phyloP scores from a whole-genome alignment of 768 basidiomycete genomes.

The Pisolithus tinctorius region DNA sequence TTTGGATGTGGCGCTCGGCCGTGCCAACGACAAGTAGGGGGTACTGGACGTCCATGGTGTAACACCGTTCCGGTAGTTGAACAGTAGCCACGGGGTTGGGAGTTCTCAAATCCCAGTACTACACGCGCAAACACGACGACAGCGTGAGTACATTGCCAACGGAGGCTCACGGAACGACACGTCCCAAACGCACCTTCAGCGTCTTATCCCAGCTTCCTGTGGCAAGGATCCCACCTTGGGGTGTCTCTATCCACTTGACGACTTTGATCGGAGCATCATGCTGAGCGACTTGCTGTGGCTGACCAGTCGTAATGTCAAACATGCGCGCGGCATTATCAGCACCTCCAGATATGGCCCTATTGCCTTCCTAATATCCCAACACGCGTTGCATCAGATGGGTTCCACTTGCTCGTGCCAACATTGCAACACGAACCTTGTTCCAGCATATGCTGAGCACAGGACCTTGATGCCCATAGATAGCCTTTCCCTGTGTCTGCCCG shows the following conservation, averaged over 20 bases:
- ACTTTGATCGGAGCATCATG: slow-evolving; percentile 87
- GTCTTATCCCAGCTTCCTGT: slow-evolving; percentile 99
- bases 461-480: slow-evolving; percentile 85
- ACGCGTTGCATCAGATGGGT: not conserved
- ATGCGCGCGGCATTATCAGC: slow-evolving; percentile 94
- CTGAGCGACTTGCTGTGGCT: slow-evolving; percentile 75
- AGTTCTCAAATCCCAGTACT: slow-evolving; percentile 92
- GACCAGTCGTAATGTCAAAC: slow-evolving; percentile 84
- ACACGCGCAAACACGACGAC: not conserved
- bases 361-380: slow-evolving; percentile 59
- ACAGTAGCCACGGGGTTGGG: slow-evolving; percentile 73
- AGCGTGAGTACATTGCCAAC: not conserved
- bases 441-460: slow-evolving; percentile 87
- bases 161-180: not conserved
- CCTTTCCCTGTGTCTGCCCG: slow-evolving; percentile 82
- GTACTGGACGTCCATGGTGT: slow-evolving; percentile 76
- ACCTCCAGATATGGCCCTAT: slow-evolving; percentile 86
- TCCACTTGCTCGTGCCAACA: not conserved
- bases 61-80: slow-evolving; percentile 84
- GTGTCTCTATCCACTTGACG: slow-evolving; percentile 75
- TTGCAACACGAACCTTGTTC: slow-evolving; percentile 58
- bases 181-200: slow-evolving; percentile 56
- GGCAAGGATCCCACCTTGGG: slow-evolving; percentile 67
- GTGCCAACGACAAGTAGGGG: slow-evolving; percentile 89
- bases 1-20: slow-evolving; percentile 87